Evolutionary conservation across 2,329 filamentous ascomycete genomes (phyloP).

Genomic region (Colletotrichum sp.): DNA sequence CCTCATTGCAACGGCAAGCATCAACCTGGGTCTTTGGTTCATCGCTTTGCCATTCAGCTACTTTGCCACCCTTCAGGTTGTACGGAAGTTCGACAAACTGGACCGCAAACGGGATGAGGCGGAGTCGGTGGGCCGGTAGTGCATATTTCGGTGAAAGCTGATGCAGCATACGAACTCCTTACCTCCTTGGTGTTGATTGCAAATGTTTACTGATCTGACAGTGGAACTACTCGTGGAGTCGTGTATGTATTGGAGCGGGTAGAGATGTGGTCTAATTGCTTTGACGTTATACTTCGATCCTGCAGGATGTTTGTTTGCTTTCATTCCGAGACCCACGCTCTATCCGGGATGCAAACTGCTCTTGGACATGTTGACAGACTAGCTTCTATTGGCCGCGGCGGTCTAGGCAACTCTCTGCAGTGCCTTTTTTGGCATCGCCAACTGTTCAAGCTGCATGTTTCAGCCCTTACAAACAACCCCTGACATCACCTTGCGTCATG

Average conservation of each 20-base stretch:
- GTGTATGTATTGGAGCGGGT: background rate
- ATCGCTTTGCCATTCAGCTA: slow-evolving; percentile 47
- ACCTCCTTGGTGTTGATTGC: background rate
- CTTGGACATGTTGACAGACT: background rate
- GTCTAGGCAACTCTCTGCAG: background rate
- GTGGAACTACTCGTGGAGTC: background rate
- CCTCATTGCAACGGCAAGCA: slow-evolving; percentile 46
- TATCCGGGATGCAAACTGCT: background rate
- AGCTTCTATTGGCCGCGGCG: background rate
- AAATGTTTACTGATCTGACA: background rate
- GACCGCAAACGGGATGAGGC: slow-evolving; percentile 27
- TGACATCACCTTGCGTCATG: background rate
- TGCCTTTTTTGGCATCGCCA: background rate
- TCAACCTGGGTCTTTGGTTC: slow-evolving; percentile 45
- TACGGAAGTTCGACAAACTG: slow-evolving; percentile 39
- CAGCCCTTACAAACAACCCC: background rate
- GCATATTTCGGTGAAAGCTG: background rate
- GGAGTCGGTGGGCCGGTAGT: background rate
- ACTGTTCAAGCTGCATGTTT: background rate
- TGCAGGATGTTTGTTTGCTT: background rate
- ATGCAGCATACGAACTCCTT: background rate
- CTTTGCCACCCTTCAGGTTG: slow-evolving; percentile 45
- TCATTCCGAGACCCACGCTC: background rate
- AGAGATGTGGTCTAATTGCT: background rate
- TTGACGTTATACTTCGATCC: background rate